These are phyloP conservation scores for Anisodus tanguticus DNA, from an alignment of 257 asterid species.

Conservation along the genomic window DNA sequence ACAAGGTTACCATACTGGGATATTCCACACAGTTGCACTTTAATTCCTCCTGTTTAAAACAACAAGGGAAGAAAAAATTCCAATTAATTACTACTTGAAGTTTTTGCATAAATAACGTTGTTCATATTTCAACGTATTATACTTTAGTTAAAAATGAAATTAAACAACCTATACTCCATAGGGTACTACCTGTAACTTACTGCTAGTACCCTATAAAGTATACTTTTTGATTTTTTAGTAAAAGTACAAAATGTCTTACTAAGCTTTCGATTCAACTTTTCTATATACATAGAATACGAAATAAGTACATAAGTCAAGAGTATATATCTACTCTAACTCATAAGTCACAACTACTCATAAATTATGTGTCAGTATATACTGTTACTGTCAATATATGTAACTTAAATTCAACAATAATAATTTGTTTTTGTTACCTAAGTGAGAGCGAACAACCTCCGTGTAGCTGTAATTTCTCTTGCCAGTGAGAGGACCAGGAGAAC, in stretches of 20 bases:
- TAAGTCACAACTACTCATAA: background rate
- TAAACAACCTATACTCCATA: too few species aligned
- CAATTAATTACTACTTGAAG: background rate
- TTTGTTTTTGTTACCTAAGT: constrained; percentile 30
- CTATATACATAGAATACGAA: too few species aligned
- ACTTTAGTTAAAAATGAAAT: background rate
- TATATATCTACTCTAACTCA: too few species aligned
- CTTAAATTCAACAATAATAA: background rate
- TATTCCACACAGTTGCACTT: constrained; percentile 34
- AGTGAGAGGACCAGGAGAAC: constrained; percentile 29
- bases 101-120: background rate
- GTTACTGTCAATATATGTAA: fast-evolving
- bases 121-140: background rate
- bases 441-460: constrained; percentile 36
- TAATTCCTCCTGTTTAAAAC: constrained; percentile 26
- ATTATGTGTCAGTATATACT: background rate
- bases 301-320: too few species aligned
- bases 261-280: too few species aligned
- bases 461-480: constrained; percentile 39
- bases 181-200: too few species aligned
- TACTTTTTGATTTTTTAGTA: too few species aligned
- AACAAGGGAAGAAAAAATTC: background rate
- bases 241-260: too few species aligned
- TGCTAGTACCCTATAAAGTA: too few species aligned
- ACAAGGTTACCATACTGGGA: constrained; percentile 30